Conservation (phyloP, 164 flowering plant species). For the Echeveria elegans region DNA sequence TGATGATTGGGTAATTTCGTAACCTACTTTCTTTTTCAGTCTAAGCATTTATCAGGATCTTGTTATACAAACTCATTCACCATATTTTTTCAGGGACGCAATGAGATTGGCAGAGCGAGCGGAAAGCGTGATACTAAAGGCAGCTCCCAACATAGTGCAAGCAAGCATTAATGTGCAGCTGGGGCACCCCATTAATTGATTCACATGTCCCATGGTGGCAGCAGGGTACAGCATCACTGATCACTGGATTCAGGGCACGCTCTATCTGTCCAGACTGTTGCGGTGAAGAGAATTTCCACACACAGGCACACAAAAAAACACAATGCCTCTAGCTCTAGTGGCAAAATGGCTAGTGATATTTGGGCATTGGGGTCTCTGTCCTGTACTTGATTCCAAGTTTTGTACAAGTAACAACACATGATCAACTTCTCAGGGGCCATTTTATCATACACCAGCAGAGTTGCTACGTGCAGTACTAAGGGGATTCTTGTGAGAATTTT, state of each 20-base stretch:
- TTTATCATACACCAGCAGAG: too few species aligned
- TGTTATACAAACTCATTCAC: background rate
- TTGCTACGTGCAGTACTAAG: conserved; percentile 69
- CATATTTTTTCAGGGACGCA: conserved; percentile 47
- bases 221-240: background rate
- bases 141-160: conserved; percentile 26
- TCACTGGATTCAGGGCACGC: background rate
- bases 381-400: conserved; percentile 54
- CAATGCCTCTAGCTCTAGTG: too few species aligned
- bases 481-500: conserved; percentile 64
- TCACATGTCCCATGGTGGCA: background rate
- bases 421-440: too few species aligned
- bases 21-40: too few species aligned
- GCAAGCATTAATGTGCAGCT: conserved; percentile 60
- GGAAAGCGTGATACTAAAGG: conserved; percentile 46
- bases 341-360: too few species aligned
- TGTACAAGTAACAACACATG: conserved; percentile 49
- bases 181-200: conserved; percentile 24
- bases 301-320: background rate
- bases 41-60: background rate
- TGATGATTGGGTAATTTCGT: conserved; percentile 38
- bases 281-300: background rate
- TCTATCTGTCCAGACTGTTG: background rate
- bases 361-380: too few species aligned
- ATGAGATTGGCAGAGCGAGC: conserved; percentile 55